Conservation (phyloP, 2,329 filamentous ascomycete genomes). For the Neofusicoccum cordaticola region DNA sequence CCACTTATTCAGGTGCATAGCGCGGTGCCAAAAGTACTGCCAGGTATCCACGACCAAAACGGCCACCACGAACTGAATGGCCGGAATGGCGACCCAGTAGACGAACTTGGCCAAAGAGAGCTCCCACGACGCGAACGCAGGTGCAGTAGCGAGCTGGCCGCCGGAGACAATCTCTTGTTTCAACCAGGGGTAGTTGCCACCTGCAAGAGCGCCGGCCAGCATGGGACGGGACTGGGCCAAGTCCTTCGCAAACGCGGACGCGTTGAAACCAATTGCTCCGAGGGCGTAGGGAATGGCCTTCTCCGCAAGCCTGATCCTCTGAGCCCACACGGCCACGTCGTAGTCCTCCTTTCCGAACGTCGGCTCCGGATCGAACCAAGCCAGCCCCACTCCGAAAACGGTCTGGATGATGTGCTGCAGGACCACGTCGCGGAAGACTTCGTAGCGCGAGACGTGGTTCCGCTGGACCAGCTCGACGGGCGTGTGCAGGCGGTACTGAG, state of each 20-base stretch:
- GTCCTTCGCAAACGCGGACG: constrained; percentile 70
- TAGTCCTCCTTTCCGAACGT: constrained; percentile 76
- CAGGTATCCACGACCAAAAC: constrained; percentile 84
- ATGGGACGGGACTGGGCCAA: constrained; percentile 68
- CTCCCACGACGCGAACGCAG: constrained; percentile 84
- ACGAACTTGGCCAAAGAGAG: constrained; percentile 68
- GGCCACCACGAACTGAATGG: constrained; percentile 71
- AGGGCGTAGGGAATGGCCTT: constrained; percentile 72
- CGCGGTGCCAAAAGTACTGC: constrained; percentile 96
- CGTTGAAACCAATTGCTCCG: constrained; percentile 71
- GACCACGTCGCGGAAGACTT: constrained; percentile 87
- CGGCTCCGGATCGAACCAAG: constrained; percentile 69
- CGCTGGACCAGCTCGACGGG: constrained; percentile 85
- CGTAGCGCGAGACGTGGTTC: constrained; percentile 80
- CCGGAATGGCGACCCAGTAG: constrained; percentile 76
- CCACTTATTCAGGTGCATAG: constrained; percentile 98
- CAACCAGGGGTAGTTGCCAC: constrained; percentile 76
- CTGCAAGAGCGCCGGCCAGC: constrained; percentile 71
- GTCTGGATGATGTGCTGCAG: constrained; percentile 91
- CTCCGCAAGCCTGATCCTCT: constrained; percentile 74
- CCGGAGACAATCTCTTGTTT: constrained; percentile 56
- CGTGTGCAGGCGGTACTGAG: constrained; percentile 90
- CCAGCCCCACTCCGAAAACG: constrained; percentile 64
- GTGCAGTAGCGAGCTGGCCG: constrained; percentile 52
- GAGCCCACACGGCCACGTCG: constrained; percentile 87